These are phyloP conservation scores for Cryptococcus sp. DNA, from an alignment of 1,284 basidiomycete species.

Conservation along the genomic window DNA sequence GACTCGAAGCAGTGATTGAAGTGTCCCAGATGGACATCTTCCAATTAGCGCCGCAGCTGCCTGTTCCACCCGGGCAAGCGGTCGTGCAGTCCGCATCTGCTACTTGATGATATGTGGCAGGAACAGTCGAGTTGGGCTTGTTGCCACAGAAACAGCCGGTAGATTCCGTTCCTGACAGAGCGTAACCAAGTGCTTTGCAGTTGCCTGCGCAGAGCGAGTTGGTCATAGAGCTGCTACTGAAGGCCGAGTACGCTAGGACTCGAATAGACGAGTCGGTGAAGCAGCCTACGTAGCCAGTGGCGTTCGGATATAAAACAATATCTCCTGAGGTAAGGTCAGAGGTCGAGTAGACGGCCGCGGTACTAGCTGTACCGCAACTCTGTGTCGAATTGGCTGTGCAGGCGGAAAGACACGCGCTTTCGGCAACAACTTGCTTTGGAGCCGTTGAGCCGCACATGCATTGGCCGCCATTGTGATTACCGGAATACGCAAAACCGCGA, in stretches of 20 bases:
- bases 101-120: neutral
- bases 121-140: neutral
- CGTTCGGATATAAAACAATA: no score
- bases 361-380: slow-evolving; percentile 7
- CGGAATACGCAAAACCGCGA: neutral
- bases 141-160: no score
- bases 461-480: neutral
- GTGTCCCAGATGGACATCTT: no score
- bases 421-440: neutral
- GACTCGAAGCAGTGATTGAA: no score
- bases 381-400: slow-evolving; percentile 15
- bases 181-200: neutral
- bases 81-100: neutral
- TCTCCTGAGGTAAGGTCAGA: neutral
- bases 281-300: no score
- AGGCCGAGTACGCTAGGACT: no score
- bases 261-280: no score
- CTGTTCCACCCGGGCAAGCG: neutral
- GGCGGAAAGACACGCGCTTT: slow-evolving; percentile 4
- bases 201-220: neutral
- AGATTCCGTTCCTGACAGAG: no score
- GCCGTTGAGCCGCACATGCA: neutral
- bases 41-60: no score
- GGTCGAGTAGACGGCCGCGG: slow-evolving; percentile 4
- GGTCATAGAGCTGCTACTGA: slow-evolving; percentile 10